Evolutionary conservation across 2,329 filamentous ascomycete species (phyloP), one percentile per base, ranked within the genome.

Genomic region (Neonectria neomacrospora): DNA sequence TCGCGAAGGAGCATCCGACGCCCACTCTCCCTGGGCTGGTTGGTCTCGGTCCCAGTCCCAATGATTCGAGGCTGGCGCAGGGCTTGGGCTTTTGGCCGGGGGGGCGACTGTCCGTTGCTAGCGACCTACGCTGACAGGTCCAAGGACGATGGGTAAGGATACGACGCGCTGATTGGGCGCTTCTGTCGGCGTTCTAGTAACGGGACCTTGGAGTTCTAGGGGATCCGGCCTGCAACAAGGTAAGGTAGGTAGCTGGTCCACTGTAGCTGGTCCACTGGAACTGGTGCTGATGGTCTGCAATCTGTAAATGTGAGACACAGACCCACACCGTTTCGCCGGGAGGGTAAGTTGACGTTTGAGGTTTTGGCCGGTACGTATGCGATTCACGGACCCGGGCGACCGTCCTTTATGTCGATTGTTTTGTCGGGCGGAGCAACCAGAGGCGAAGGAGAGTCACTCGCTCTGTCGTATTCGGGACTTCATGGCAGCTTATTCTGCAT

Each of bases 21-120:
- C 34, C 41, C 54, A 48, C 16, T 34, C 53, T 18, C 34, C 34
- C 14, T n/a, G 34, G 34, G 14, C 41, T 39, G 54, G 41, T 50
- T 28, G 54, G 41, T 50, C 41, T 41, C 61, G 54, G 67, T 70
- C 69, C 66, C 69, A 73, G 67, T 70, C 69, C 66, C 69, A 73
- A 72, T 72, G 71, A 58, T 67, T 68, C 3, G 69, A 72, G 71
- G 71, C 67, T 72, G 70, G 69, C 54, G 65, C 68, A 69, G 68
- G 63, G 68, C 69, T 66, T 37, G 34, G 34, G 34, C 32, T 34
- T 34, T 34, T 72, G 65, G 69, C 68, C 59, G 51, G 61, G 61
- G 51, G 68, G 66, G 65, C 63, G 63, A 64, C 58, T 30, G 52
- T 53, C 47, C 41, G 55, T 62, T 59, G 61, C 60, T 55, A 58